Evolutionary conservation across 2,329 filamentous ascomycete genomes (phyloP), one percentile per base, ranked within the genome.

Genomic region (Fusarium sarcochroum): DNA sequence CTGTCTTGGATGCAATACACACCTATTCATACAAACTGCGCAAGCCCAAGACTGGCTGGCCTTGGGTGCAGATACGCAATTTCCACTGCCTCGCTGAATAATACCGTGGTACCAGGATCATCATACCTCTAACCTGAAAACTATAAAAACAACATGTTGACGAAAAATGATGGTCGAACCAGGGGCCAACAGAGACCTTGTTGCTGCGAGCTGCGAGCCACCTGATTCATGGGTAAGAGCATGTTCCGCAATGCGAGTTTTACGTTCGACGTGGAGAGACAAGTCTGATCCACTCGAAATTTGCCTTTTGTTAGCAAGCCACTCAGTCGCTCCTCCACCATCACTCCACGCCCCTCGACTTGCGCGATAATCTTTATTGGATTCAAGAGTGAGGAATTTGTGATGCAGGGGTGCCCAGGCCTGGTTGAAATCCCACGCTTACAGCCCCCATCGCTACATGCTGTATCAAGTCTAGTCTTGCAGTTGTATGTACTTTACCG

Each of bases 241-340:
- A 25, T 64, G 38, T 60, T 46, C 53, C 42, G 25, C 44, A 60
- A 51, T 50, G 41, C 34, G 46, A 66, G 51, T 63, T 68, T 68
- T 57, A 46, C 41, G 50, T 67, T 65, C 23, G 42, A 18, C 47
- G 37, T 59, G 53, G 59, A 55, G 56, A 52, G 44, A 51, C 38
- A 66, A n/a, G 44, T 57, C 37, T 69, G 66, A 68, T 73, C 70
- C 70, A 73, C 70, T 56, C n/a, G 21, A 49, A 44, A 40, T 49
- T 71, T 72, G 44, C 53, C 49, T 57, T 30, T 68, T 65, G 55
- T 54, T 48, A 66, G 54, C 68, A 73, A 71, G 59, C 70, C 68
- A 71, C 58, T 57, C 21, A 48, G 27, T 41, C 23, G 40, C 30
- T 50, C 47, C 30, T 55, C 52, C 20, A 58, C 58, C 50, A 41